phyloP scores from a whole-genome alignment of 345 rosid species.

The Stellera chamaejasme region DNA sequence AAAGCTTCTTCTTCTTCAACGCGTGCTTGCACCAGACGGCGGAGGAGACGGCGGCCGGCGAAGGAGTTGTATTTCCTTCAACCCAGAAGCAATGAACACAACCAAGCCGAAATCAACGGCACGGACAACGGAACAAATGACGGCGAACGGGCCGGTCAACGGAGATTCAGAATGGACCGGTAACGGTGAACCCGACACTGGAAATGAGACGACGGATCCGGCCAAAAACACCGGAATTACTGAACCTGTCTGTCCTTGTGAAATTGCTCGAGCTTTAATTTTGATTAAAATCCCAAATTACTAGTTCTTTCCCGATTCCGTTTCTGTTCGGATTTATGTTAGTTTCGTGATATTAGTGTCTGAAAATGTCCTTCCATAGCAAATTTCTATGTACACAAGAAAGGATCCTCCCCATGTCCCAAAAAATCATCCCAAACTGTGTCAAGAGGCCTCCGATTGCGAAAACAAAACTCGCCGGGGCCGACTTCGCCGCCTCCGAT shows the following conservation, averaged over 20 bases:
- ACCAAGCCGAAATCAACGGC: background rate
- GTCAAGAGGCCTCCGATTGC: conserved; percentile 11
- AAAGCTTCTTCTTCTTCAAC: no score
- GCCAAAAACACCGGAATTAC: background rate
- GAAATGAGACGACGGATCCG: background rate
- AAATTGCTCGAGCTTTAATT: background rate
- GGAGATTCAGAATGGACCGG: background rate
- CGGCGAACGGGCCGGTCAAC: background rate
- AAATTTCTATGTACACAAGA: conserved; percentile 41
- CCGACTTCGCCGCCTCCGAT: conserved; percentile 10
- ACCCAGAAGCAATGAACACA: no score
- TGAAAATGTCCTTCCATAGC: conserved; percentile 38
- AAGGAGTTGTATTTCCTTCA: no score
- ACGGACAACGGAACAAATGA: background rate
- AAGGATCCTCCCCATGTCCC: conserved; percentile 23
- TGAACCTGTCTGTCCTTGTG: background rate
- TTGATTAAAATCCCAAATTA: background rate
- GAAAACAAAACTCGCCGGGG: conserved; percentile 17
- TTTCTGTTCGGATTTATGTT: background rate
- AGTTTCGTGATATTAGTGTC: conserved; percentile 11
- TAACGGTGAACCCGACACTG: conserved; percentile 3
- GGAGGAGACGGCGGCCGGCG: no score
- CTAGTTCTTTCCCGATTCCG: background rate
- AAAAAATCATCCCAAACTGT: conserved; percentile 12
- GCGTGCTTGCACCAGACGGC: no score